Evolutionary conservation across 2,329 filamentous ascomycete genomes (phyloP).

Genomic region (Westerdykella ornata): DNA sequence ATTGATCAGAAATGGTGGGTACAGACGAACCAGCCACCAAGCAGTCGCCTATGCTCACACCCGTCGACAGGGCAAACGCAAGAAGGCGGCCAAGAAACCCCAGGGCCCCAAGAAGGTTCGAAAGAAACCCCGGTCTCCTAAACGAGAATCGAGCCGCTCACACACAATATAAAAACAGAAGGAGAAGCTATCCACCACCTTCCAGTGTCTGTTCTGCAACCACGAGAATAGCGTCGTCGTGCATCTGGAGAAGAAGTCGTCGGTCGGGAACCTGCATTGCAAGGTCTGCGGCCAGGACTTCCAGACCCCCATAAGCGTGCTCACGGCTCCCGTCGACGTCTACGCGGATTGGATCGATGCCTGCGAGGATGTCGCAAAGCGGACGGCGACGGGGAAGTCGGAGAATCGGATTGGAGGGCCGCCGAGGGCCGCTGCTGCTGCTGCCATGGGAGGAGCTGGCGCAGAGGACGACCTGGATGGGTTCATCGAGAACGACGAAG

Average conservation of each 20-base stretch:
- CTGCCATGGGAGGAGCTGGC: constrained; percentile 5
- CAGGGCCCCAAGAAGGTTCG: constrained; percentile 73
- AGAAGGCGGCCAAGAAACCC: constrained; percentile 71
- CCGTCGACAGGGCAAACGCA: constrained; percentile 69
- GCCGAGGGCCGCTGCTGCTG: constrained; percentile 12
- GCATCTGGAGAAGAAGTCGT: constrained; percentile 88
- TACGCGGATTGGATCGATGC: constrained; percentile 99
- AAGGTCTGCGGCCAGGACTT: constrained; percentile 92
- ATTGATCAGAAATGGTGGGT: constrained; percentile 18
- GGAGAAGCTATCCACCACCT: constrained; percentile 71
- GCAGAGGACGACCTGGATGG: constrained; percentile 18
- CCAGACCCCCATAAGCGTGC: constrained; percentile 85
- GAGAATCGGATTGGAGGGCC: constrained; percentile 22
- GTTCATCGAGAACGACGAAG: constrained; percentile 36
- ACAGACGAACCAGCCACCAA: neutral
- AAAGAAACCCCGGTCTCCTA: neutral
- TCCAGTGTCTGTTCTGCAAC: constrained; percentile 97
- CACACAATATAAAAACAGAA: constrained; percentile 25
- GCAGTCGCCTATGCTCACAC: constrained; percentile 6
- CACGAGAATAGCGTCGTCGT: constrained; percentile 89
- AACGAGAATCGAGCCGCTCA: constrained; percentile 2
- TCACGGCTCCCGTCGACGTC: constrained; percentile 87
- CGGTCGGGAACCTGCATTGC: constrained; percentile 77
- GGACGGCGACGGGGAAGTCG: constrained; percentile 22
- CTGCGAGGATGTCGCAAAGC: constrained; percentile 65